Evolutionary conservation across 2,329 filamentous ascomycete genomes (phyloP).

Genomic region (Diplodia sapinea): DNA sequence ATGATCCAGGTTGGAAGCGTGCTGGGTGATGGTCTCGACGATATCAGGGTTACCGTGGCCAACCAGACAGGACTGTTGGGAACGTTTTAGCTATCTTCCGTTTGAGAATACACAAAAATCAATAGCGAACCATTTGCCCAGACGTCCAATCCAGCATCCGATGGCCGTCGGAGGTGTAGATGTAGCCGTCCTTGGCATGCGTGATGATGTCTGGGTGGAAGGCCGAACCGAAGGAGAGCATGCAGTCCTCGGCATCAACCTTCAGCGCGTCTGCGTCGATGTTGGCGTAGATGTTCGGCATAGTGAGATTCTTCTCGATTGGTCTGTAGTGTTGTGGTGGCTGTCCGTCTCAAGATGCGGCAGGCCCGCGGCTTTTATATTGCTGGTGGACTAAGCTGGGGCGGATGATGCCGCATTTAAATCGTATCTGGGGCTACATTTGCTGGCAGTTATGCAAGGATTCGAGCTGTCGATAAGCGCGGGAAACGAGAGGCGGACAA

Average conservation of each 20-base stretch:
- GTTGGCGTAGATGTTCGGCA: constrained; percentile 20
- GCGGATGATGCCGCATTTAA: too few relatives aligned
- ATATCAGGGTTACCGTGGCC: constrained; percentile 45
- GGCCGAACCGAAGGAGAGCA: constrained; percentile 32
- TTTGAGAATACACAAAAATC: too few relatives aligned
- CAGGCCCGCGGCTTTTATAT: too few relatives aligned
- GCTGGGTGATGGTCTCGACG: constrained; percentile 40
- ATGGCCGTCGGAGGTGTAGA: constrained; percentile 42
- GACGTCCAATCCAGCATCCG: constrained; percentile 44
- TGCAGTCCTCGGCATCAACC: constrained; percentile 20
- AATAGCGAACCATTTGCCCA: constrained; percentile 38
- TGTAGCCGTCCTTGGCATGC: constrained; percentile 39
- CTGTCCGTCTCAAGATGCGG: too few relatives aligned
- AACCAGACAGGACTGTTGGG: constrained; percentile 35
- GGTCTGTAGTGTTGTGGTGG: too few relatives aligned
- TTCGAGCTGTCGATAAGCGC: too few relatives aligned
- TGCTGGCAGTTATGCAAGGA: too few relatives aligned
- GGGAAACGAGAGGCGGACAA: too few relatives aligned
- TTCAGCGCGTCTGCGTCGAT: constrained; percentile 18
- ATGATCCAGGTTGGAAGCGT: constrained; percentile 42
- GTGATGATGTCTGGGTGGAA: constrained; percentile 44
- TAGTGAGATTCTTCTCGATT: not conserved
- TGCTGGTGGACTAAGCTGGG: too few relatives aligned
- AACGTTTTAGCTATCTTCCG: not conserved
- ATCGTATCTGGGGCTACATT: too few relatives aligned